Evolutionary conservation across 2,329 filamentous ascomycete genomes (phyloP), one percentile per base, ranked within the genome.

Genomic region (Colletotrichum sp.): DNA sequence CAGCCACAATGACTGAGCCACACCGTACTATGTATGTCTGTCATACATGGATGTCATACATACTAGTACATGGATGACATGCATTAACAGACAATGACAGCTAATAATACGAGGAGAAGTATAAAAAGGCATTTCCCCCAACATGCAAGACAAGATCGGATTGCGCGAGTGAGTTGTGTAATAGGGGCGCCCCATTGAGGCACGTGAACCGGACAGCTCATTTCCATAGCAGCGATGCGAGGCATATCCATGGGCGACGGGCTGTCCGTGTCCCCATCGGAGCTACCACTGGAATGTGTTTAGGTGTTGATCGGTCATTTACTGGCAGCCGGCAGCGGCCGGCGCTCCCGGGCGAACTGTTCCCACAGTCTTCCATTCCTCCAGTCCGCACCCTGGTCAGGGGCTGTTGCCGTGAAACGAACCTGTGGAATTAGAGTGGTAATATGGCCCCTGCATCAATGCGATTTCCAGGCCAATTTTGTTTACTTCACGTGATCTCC

Each of bases 401-500:
- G 68, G 68, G 68, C 55, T 44, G 67, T 70, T 70, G 68, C 68
- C 26, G 68, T 63, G 68, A 70, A 70, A 63, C 68, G 24, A 63
- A 52, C 44, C 44, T 52, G 44, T 52, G 44, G 44, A 52, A 52
- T 70, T 63, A 34, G 57, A 63, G 57, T 70, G 68, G 68, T 70
- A 49, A 52, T 55, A 62, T 28, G 72, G 63, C 68, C 72, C 72
- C 69, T 75, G 69, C 68, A 57, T 75, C 68, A 75, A 75, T 75
- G 72, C 69, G 63, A 72, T 72, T 70, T 39, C 72, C 72, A 57
- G 72, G 55, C 72, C 72, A 75, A 75, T 75, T 52, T 72, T 75
- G 69, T 75, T 75, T 75, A 75, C 55, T 44, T 67, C 72, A 75
- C 72, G 69, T 75, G 72, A 75, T 72, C 68, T 21, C 62, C 55